Conservation (phyloP, 2,329 filamentous ascomycete genomes). For the Talaromyces sp. region DNA sequence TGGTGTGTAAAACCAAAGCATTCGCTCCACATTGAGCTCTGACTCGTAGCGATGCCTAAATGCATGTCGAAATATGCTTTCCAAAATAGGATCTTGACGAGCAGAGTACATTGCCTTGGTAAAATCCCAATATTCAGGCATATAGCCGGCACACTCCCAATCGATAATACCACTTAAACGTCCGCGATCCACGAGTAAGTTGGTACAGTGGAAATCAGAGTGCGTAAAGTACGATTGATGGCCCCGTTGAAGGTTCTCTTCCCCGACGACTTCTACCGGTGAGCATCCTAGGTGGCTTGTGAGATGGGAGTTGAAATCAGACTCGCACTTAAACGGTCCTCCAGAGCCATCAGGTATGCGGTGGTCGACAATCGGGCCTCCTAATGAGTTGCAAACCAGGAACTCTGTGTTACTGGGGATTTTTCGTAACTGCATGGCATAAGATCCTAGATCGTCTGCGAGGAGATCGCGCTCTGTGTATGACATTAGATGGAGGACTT, state of each 20-base stretch:
- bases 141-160: constrained; percentile 15
- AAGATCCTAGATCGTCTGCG: constrained; percentile 4
- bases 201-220: constrained; percentile 11
- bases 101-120: constrained; percentile 8
- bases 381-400: constrained; percentile 1
- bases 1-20: not conserved
- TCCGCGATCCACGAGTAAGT: constrained; percentile 9
- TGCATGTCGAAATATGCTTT: constrained; percentile 1
- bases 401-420: not conserved
- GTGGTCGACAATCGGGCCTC: constrained; percentile 5
- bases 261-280: not conserved
- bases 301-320: constrained; percentile 8
- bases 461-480: constrained; percentile 5
- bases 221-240: constrained; percentile 15
- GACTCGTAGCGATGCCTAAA: not conserved
- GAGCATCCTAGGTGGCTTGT: constrained; percentile 2
- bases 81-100: not conserved
- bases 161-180: constrained; percentile 17
- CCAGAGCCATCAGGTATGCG: constrained; percentile 1
- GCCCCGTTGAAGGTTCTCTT: not conserved
- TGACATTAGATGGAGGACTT: constrained; percentile 6
- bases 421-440: constrained; percentile 1
- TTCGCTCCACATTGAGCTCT: not conserved
- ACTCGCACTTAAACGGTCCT: constrained; percentile 8
- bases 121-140: constrained; percentile 16